Evolutionary conservation across 2,329 filamentous ascomycete species (phyloP), one percentile per base, ranked within the genome.

Genomic region (Sporothrix dimorphospora): DNA sequence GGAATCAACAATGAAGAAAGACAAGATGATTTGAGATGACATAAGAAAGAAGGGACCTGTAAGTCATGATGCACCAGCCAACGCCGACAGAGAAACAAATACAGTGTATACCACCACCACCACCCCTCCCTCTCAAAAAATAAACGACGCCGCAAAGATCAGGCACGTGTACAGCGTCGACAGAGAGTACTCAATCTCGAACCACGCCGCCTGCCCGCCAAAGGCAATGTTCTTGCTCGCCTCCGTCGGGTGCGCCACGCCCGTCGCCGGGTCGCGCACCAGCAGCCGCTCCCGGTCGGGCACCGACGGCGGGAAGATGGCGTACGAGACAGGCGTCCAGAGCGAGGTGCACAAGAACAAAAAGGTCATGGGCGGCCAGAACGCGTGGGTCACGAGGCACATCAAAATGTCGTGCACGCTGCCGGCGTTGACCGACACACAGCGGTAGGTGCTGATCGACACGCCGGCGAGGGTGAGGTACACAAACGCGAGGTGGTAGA

Each of bases 301-400:
- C 81, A 89, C 85, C 3, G 77, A 80, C 0, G 89, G 89, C 0
- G 89, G 89, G 75, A 86, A 86, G 70, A 90, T 85, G 27, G 87
- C 87, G 77, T 91, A 91, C 1, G 83, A 81, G 57, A 91, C 83
- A 0, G 89, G 89, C 0, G 84, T 87, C 86, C 86, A 89, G 30
- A 88, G 80, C 1, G 86, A 86, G 53, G 81, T 84, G 81, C 83
- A 84, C 66, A 86, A 82, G 77, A 86, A 85, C 53, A 89, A 75
- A 80, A 88, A 89, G 0, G 87, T 85, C 66, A 89, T 76, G 0
- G 88, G 88, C 9, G 88, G 88, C 88, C 88, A 90, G 80, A 86
- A 87, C 11, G 86, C 87, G 78, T 90, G 87, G 0, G 88, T 89
- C 34, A 90, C 77, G 11, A 90, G 80, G 75, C 84, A 85, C 69